Conservation (phyloP, 805 yeast species). For the Metahyphopichia silvanorum region DNA sequence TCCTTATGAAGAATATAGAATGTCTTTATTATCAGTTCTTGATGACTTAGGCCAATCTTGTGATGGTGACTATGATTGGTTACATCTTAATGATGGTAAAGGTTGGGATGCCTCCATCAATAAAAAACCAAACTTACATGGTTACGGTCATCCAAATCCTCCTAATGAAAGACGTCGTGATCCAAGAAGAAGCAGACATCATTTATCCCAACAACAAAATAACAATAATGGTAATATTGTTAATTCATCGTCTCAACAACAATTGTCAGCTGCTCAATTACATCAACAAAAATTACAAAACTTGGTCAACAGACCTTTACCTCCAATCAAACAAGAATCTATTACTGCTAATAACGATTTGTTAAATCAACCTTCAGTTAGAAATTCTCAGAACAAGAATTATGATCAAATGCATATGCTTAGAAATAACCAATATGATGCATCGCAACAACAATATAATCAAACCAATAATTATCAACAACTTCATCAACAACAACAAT, state of each 20-base stretch:
- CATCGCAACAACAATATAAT: conserved; percentile 10
- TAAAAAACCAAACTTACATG: conserved; percentile 77
- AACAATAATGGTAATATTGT: conserved; percentile 1
- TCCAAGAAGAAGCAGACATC: conserved; percentile 42
- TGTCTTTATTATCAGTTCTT: conserved; percentile 58
- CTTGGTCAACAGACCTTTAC: conserved; percentile 46
- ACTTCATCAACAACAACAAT: conserved; percentile 30
- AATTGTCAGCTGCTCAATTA: conserved; percentile 43
- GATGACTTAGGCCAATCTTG: conserved; percentile 55
- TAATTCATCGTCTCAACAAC: conserved; percentile 23
- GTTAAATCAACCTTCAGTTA: conserved; percentile 17
- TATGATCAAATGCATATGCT: conserved; percentile 11
- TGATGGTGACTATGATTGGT: conserved; percentile 78
- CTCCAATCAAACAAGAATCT: conserved; percentile 44
- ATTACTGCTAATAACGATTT: conserved; percentile 18
- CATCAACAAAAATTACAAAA: conserved; percentile 48
- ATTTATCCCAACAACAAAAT: conserved; percentile 18
- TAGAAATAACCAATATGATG: conserved; percentile 16
- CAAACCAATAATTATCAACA: conserved; percentile 7
- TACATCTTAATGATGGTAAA: conserved; percentile 71
- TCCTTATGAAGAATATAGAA: conserved; percentile 64
- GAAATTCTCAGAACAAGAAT: conserved; percentile 15
- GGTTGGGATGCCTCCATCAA: conserved; percentile 80
- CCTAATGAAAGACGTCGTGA: conserved; percentile 46
- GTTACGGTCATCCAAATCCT: conserved; percentile 74